A percentile compares a stretch with the other conserved stretches of the same genome.
Conservation (phyloP, 2,329 filamentous ascomycete genomes). For the Microsporum ferrugineum region DNA sequence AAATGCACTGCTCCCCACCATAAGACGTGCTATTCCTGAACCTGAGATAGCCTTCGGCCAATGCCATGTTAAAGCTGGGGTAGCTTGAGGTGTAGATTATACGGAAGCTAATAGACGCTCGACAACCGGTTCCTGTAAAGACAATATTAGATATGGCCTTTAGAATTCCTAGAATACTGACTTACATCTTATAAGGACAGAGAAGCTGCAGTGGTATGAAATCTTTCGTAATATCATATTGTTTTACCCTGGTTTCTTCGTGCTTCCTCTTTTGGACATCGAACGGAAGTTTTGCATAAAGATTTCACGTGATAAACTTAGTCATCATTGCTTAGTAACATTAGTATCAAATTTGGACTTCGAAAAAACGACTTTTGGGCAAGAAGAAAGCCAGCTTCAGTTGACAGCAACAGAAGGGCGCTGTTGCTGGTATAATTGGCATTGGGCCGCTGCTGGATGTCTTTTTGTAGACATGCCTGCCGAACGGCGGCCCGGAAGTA, state of each 20-base stretch:
- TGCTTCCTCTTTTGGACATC: not conserved
- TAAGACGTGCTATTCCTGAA: too few relatives aligned
- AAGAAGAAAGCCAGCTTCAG: not conserved
- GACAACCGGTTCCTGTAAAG: too few relatives aligned
- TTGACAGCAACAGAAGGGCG: not conserved
- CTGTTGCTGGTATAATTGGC: not conserved
- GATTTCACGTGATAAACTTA: not conserved
- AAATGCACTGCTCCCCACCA: too few relatives aligned
- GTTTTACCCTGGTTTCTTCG: not conserved
- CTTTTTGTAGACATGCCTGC: constrained; percentile 33
- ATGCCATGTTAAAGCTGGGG: too few relatives aligned
- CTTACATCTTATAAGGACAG: too few relatives aligned
- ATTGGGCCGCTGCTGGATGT: constrained; percentile 22
- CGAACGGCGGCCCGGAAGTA: constrained; percentile 27
- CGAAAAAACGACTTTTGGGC: not conserved
- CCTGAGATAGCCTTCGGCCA: too few relatives aligned
- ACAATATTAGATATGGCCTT: too few relatives aligned
- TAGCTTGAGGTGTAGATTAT: too few relatives aligned
- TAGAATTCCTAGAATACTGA: too few relatives aligned
- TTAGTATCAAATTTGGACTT: not conserved
- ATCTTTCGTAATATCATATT: too few relatives aligned
- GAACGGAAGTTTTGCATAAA: not conserved
- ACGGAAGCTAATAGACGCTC: too few relatives aligned
- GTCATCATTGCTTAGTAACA: not conserved
- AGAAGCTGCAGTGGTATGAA: too few relatives aligned